phyloP scores from a whole-genome alignment of 129 eudicot genomes.

The Dittrichia graveolens region DNA sequence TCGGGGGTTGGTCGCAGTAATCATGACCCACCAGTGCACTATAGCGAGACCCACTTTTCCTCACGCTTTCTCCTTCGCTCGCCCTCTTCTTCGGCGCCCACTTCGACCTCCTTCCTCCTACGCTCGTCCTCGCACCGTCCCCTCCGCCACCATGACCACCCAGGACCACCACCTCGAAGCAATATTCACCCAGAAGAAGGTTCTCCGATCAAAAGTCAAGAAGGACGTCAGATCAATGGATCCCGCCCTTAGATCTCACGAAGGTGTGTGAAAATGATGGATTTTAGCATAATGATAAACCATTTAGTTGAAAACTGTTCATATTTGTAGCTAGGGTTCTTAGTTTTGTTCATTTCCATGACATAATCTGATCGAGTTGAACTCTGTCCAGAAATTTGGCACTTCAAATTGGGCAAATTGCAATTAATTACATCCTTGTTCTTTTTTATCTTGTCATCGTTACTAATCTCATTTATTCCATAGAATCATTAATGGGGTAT shows the following conservation, averaged over 20 bases:
- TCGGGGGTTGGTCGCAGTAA: slow-evolving; percentile 11
- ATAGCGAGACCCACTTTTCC: slow-evolving; percentile 35
- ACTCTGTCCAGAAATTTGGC: too few species aligned
- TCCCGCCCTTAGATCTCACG: slow-evolving; percentile 62
- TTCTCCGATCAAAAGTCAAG: slow-evolving; percentile 55
- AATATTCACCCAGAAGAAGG: slow-evolving; percentile 61
- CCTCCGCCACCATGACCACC: slow-evolving; percentile 38
- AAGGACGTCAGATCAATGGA: slow-evolving; percentile 89
- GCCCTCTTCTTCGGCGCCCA: slow-evolving; percentile 38
- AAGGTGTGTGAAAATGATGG: slow-evolving; percentile 49
- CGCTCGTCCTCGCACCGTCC: slow-evolving; percentile 35
- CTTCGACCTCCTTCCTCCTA: slow-evolving; percentile 23
- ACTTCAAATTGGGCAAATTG: too few species aligned
- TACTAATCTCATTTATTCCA: too few species aligned
- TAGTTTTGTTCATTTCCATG: too few species aligned
- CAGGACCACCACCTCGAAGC: slow-evolving; percentile 42
- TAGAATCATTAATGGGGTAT: too few species aligned
- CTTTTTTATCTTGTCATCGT: too few species aligned
- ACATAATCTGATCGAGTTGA: too few species aligned
- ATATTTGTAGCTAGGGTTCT: too few species aligned
- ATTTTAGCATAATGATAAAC: too few species aligned
- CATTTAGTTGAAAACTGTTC: too few species aligned
- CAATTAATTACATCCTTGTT: too few species aligned
- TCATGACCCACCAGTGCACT: slow-evolving; percentile 40
- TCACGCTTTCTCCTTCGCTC: slow-evolving; percentile 5